A percentile compares a stretch with the other conserved stretches of the same genome.
Conservation (phyloP, 805 yeast species). For the Cyberlindnera samutprakarnensis region DNA sequence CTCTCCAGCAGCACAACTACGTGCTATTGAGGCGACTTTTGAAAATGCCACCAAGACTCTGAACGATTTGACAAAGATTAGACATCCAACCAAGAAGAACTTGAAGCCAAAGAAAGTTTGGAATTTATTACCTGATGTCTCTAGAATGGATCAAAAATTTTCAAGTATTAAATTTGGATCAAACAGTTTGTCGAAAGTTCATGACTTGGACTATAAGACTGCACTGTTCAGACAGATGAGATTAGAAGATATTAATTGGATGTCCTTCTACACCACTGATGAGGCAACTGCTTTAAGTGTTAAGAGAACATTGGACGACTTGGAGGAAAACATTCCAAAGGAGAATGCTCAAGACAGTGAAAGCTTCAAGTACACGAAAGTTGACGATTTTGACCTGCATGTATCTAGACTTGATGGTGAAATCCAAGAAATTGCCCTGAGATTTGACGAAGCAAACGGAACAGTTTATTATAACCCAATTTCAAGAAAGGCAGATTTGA, state of each 20-base stretch:
- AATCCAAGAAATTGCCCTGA: slow-evolving; percentile 53
- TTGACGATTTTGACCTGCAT: slow-evolving; percentile 76
- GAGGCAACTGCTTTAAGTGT: slow-evolving; percentile 33
- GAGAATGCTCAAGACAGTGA: slow-evolving; percentile 25
- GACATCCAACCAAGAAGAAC: slow-evolving; percentile 73
- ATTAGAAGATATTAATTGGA: slow-evolving; percentile 68
- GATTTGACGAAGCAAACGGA: slow-evolving; percentile 44
- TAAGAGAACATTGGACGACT: slow-evolving; percentile 37
- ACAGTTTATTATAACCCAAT: slow-evolving; percentile 75
- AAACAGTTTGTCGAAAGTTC: slow-evolving; percentile 2
- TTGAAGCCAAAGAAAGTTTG: slow-evolving; percentile 70
- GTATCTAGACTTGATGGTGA: slow-evolving; percentile 24
- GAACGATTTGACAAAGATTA: slow-evolving; percentile 36
- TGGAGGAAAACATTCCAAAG: slow-evolving; percentile 37
- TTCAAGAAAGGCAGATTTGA: slow-evolving; percentile 68
- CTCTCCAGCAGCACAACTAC: slow-evolving; percentile 54
- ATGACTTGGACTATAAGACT: slow-evolving; percentile 26
- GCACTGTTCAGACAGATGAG: slow-evolving; percentile 71
- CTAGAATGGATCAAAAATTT: slow-evolving; percentile 78
- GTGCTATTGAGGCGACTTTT: slow-evolving; percentile 73
- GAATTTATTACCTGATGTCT: slow-evolving; percentile 83
- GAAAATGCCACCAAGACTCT: slow-evolving; percentile 46
- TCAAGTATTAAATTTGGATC: slow-evolving; percentile 53
- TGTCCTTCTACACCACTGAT: slow-evolving; percentile 55
- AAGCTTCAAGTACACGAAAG: slow-evolving; percentile 50